Evolutionary conservation across 2,329 filamentous ascomycete genomes (phyloP), one percentile per base, ranked within the genome.

Genomic region (Passalora sequoiae): DNA sequence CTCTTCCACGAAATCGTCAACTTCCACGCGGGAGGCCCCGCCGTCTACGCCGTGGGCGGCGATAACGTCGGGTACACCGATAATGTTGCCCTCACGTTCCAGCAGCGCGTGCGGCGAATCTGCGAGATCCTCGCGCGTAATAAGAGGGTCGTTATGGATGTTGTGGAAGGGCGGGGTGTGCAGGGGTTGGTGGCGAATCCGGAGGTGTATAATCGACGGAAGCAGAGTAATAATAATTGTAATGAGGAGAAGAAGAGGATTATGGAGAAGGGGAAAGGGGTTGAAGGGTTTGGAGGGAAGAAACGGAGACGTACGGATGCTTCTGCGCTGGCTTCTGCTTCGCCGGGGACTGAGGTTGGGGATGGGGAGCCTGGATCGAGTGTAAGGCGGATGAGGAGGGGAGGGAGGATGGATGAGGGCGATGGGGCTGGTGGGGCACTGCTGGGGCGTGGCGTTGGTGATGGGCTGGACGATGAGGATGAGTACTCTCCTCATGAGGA

Each of bases 71-170:
- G 52, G 1, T 55, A 55, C 24, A 27, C 41, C 2, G 39, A 46
- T 3, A 53, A 53, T 25, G 42, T 32, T 0, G 39, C 32, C 1
- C 22, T 50, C 4, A 32, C 13, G 7, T 53, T 53, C 16, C 38
- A 44, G 1, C 39, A 53, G 22, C 37, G 50, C 16, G 39, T 53
- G 9, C 21, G 35, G n/a, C 17, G 20, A 1, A 47, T 53, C 4
- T 40, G 45, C 25, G 42, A 30, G 9, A 43, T 47, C 6, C 29
- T 53, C 29, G 16, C 17, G 2, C 13, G 4, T 3, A 50, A 53
- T 22, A 53, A 53, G 35, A 32, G 50, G 1, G 41, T 53, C 7
- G 52, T 51, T 8, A 55, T 53, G 50, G 52, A 55, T 46, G 52
- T 55, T 6, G 27, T 55, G 2, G 52, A 55, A 25, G 52, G 52